These are phyloP conservation scores for Chimonanthus praecox DNA, from an alignment of 164 flowering plant genomes.

Conservation along the genomic window DNA sequence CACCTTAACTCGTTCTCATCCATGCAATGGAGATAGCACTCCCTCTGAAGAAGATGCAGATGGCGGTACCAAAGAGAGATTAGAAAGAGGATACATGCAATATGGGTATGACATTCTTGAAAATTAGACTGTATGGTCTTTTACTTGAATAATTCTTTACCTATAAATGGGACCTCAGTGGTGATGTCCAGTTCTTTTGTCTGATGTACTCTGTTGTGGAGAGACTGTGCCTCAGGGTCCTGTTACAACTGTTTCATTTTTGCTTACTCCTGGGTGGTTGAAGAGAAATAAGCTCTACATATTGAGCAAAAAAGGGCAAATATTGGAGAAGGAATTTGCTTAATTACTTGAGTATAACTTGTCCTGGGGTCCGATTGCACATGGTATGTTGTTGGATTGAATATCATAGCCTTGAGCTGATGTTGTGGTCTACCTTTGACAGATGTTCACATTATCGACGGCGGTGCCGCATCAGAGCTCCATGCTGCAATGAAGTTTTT, in stretches of 20 bases:
- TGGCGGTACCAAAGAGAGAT: constrained; percentile 17
- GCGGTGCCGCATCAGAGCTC: constrained; percentile 82
- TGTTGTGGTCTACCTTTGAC: constrained; percentile 11
- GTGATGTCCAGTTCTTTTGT: neutral
- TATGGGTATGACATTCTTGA: constrained; percentile 48
- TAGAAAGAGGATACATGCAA: constrained; percentile 56
- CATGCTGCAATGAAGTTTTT: constrained; percentile 85
- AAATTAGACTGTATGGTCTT: neutral
- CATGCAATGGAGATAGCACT: constrained; percentile 13
- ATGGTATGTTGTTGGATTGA: neutral
- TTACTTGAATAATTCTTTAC: neutral
- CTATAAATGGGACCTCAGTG: neutral
- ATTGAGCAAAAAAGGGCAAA: neutral
- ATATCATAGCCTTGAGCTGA: neutral
- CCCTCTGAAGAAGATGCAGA: constrained; percentile 14
- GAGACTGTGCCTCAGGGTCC: neutral
- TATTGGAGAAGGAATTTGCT: too few relatives aligned
- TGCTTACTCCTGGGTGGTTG: neutral
- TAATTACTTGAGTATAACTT: neutral
- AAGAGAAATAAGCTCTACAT: neutral
- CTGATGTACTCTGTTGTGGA: neutral
- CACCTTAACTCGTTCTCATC: constrained; percentile 8
- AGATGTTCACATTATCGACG: constrained; percentile 76
- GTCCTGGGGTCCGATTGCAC: neutral
- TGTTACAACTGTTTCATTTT: neutral